Evolutionary conservation across 192 early-diverging fungal species (phyloP), one percentile per base, ranked within the genome.

Genomic region (Rhizoclosmatium globosum): DNA sequence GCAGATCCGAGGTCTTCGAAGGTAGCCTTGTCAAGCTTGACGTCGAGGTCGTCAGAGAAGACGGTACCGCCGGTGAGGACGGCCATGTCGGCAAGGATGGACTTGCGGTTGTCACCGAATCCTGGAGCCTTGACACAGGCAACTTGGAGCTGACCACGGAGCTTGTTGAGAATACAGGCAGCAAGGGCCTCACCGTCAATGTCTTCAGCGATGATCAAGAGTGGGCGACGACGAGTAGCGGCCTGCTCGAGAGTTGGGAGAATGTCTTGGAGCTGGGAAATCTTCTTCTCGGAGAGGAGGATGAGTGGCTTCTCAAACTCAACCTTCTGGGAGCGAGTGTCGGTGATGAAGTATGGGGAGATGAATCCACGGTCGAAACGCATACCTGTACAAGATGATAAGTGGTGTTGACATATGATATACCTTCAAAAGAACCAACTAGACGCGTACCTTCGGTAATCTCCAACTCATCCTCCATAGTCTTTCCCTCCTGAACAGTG

Each of bases 71-170:
- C 95, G 78, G 98, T 99, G 78, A 99, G 88, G 64, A 97, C 95
- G 68, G 95, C 98, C 77, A 99, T 90, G 86, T 99, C 98, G 4
- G 96, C 95, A 61, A 99, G 90, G 70, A 96, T 99, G 47, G 94
- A 94, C 91, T 99, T 99, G 86, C 98, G 94, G 94, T 99, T 99
- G 87, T 99, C 98, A 85, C 98, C 98, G 77, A 99, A 99, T 48
- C 98, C 98, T 48, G 98, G 98, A 4, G 98, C 97, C 93, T 99
- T 99, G 87, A 99, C 97, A 60, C 94, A 94, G 80, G 92, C 93
- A 50, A 99, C 96, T 85, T 95, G 94, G 78, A 99, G 85, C 86
- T 99, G 97, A 44, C 97, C 98, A 71, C 98, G 93, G 82, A 99
- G 93, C 92, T 98, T 99, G 94, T 99, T 99, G 64, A 99, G 89